Base-by-base conservation (phyloP, 495 filamentous ascomycete species). In the Penicillium silybi region DNA sequence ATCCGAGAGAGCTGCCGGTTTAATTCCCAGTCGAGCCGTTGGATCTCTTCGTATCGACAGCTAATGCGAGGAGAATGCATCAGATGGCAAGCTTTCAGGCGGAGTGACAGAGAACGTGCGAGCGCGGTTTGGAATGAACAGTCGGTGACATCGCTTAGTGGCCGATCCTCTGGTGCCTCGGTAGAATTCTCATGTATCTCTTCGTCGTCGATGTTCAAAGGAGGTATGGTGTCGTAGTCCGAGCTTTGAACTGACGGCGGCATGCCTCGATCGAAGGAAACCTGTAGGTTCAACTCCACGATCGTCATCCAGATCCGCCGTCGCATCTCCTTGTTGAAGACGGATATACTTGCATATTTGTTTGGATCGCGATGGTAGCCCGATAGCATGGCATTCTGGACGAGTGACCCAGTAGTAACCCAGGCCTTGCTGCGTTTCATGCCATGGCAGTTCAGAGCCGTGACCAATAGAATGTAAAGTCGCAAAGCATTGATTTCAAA, bases 291-390 rank as follows among this genome's bases (percentile, higher is more conserved):
- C 6, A 86, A 67, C 62, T 86, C 84, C 27, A 87, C 50, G 15
- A 86, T 80, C 1, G 82, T 84, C n/a, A 76, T 79, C 85, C 85
- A 88, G 11, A 89, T 69, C 18, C 86, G 73, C 40, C 85, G 68
- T n/a, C 85, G 77, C 73, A 87, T 80, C 64, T 89, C 86, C 41
- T 80, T 75, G 13, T 73, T 70, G 25, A 85, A 79, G 0, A 74
- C 65, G 0, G 79, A 75, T 37, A 87, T 80, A 19, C 68, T 68
- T 5, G 72, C 60, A 49, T 80, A 81, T 39, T 76, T 59, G 41
- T 65, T 73, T 6, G 80, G 73, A 48, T 83, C 79, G 17, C 80
- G 72, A 48, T 83, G 80, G 40, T 80, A 82, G 0, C 79, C 79
- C 49, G 80, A 72, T 49, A 75, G 62, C 79, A 81, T 77, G 5